Evolutionary conservation across 2,329 filamentous ascomycete genomes (phyloP).

Genomic region (Calonectria honghensis): DNA sequence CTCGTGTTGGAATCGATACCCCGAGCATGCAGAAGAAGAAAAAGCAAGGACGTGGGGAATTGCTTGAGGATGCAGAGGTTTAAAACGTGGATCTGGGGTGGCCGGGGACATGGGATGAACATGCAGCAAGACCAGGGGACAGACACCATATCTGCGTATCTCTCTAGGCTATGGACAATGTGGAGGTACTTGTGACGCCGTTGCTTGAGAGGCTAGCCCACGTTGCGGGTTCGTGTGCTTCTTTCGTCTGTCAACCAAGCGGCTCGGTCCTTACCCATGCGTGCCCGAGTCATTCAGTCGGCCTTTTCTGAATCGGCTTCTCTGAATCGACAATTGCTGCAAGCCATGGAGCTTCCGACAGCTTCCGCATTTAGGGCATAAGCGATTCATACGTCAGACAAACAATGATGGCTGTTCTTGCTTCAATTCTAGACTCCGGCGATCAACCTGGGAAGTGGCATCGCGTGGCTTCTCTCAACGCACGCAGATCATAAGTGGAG

Average conservation of each 20-base stretch:
- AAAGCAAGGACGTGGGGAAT: slow-evolving; percentile 5
- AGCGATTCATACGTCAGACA: too few species aligned
- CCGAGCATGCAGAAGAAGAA: background rate
- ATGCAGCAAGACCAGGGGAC: background rate
- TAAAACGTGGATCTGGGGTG: slow-evolving; percentile 18
- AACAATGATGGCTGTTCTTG: background rate
- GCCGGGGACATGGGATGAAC: background rate
- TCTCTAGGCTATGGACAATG: background rate
- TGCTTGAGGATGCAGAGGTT: background rate
- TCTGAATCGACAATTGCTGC: background rate
- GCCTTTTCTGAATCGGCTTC: background rate
- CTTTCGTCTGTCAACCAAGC: background rate
- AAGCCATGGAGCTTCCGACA: background rate
- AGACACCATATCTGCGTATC: background rate
- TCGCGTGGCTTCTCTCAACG: background rate
- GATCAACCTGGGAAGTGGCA: too few species aligned
- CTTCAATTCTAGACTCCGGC: background rate
- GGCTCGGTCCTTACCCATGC: background rate
- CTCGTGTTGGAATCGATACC: background rate
- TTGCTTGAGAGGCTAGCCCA: slow-evolving; percentile 1
- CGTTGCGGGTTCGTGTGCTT: background rate
- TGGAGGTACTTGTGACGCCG: background rate
- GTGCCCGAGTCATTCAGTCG: background rate
- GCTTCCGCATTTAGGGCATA: background rate
- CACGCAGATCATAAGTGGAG: slow-evolving; percentile 7